Evolutionary conservation across 2,329 filamentous ascomycete genomes (phyloP), one percentile per base, ranked within the genome.

Genomic region (Gaeumannomyces tritici): DNA sequence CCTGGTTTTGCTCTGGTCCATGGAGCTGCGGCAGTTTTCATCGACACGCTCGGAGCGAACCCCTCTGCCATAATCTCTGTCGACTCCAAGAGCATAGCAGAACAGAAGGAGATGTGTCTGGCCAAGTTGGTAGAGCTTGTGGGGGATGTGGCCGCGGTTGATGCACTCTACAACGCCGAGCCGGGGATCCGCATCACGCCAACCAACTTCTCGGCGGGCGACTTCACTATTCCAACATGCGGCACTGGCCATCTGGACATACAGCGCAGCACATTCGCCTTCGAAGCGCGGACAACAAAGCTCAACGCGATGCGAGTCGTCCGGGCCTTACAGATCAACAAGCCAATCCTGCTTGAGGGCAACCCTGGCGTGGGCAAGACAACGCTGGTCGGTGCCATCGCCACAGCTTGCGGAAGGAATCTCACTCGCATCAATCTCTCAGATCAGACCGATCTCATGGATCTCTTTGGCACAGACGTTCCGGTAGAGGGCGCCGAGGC

Each of bases 331-430:
- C 92, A 96, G 70, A 85, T 96, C 62, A 82, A 86, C 61, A 97
- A 97, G 71, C 93, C 95, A 3, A 93, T 99, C 62, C 81, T 99
- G 8, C 83, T 99, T 3, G 95, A 99, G 77, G 95, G 96, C 47
- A 97, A 90, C 68, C 95, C 95, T n/a, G 95, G 95, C 72, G 95
- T 99, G 27, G 95, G 95, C 62, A 99, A 99, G 78, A 99, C 95
- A 0, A 96, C 93, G 1, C 81, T 99, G 18, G 86, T 99, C 27
- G 88, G 89, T 57, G 93, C 95, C 0, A 79, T 99, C 57, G 90
- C 96, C 1, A 83, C 84, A 67, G 87, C 88, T 4, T 89, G 91
- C 66, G 91, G 93, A 6, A 88, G 88, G 65, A 89, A 90, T 9
- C 77, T 99, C 65, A 96, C 92, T 0, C 85, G 95, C 69, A 97